Base-by-base conservation (phyloP, 169 alveolate species). In the Eimeria necatrix region DNA sequence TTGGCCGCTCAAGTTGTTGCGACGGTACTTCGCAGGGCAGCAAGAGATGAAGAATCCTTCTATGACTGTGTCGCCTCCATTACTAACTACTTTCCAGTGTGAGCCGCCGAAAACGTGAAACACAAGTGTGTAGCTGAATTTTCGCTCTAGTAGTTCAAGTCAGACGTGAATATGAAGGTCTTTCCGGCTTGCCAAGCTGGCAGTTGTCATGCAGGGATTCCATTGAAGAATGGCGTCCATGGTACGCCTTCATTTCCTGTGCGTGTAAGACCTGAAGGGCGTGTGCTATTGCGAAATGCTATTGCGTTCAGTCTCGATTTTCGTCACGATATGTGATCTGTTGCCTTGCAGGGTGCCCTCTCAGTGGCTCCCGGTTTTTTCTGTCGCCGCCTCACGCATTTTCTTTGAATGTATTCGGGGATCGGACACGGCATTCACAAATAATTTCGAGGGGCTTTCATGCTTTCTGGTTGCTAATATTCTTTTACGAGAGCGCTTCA, bases 1-100 rank as follows among this genome's bases (percentile, higher is more conserved):
- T 24, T 83, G 91, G 76, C 91, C 12, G 91, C 91, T n/a, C 91
- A 83, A 20, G 91, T 74, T 4, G 91, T 59, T 26, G 91, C 91
- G 12, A 56, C 91, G 91, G 91, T 83, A 53, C 64, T 83, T 5
- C 26, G 91, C 6, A 83, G 78, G 32, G 56, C 59, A 22, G 73
- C 91, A 8, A 26, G 89, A 4, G 91, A 83, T 4, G 91, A 83
- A 56, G 91, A 53, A 32, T 49, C 68, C 59, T 83, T 83, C 76
- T 83, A 83, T 59, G 78, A 52, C 20, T 83, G 91, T 26, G 59
- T 59, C 46, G 16, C 91, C 26, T 52, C 91, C 52, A 52, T 83
- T 56, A 10, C 48, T 10, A 68, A 59, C 59, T 83, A 83, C 46
- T 83, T 83, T 68, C 76, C 46, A 0, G 59, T 56, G 91, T 83